A percentile compares a stretch with the other conserved stretches of the same genome.
These are phyloP conservation scores for Yamadazyma oceani DNA, from an alignment of 1,139 yeast genomes.

Conservation along the genomic window DNA sequence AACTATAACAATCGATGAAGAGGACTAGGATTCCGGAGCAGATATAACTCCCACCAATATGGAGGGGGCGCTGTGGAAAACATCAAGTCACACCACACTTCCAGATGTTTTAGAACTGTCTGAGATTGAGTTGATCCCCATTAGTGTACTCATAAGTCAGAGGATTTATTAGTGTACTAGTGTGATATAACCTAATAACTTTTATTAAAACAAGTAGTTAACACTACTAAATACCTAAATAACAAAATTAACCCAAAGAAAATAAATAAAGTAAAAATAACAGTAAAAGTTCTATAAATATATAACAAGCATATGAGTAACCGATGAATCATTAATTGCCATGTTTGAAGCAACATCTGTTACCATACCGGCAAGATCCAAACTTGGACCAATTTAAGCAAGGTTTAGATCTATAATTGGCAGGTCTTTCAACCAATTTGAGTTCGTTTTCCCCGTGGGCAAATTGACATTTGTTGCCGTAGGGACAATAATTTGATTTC, in stretches of 20 bases:
- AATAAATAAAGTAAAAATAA: conserved; percentile 1
- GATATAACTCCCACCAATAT: too few species aligned
- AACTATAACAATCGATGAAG: conserved; percentile 71
- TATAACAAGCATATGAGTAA: too few species aligned
- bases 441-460: conserved; percentile 87
- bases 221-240: not conserved
- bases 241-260: not conserved
- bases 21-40: conserved; percentile 26
- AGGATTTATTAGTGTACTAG: not conserved
- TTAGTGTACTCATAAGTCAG: not conserved
- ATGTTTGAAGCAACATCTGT: conserved; percentile 89
- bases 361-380: conserved; percentile 86
- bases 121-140: conserved; percentile 17
- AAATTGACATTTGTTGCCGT: conserved; percentile 89
- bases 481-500: conserved; percentile 76
- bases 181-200: not conserved
- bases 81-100: conserved; percentile 7
- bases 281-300: not conserved
- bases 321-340: conserved; percentile 38
- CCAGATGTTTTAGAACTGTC: not conserved
- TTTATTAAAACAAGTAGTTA: not conserved
- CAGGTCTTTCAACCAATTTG: conserved; percentile 69
- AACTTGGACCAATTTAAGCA: conserved; percentile 85
- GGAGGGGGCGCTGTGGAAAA: conserved; percentile 33
- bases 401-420: conserved; percentile 89